These are phyloP conservation scores for Articulospora tetracladia DNA, from an alignment of 495 filamentous ascomycete genomes.

Conservation along the genomic window DNA sequence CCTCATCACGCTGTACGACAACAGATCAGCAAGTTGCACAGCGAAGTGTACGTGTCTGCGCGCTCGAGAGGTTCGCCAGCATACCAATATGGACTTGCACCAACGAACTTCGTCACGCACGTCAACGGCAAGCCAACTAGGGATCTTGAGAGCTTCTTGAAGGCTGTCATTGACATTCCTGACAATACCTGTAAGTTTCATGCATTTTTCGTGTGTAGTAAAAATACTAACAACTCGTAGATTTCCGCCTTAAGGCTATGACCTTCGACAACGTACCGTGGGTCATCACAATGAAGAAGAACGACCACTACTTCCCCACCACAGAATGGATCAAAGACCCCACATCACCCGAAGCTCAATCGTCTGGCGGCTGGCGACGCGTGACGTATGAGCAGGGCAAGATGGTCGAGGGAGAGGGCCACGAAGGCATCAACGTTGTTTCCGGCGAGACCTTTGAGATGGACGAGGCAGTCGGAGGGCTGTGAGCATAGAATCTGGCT, in stretches of 20 bases:
- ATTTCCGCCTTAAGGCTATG: conserved; percentile 90
- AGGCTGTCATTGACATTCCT: conserved; percentile 76
- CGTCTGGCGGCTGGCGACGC: conserved; percentile 62
- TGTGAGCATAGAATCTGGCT: too few species aligned
- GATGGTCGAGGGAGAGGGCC: conserved; percentile 42
- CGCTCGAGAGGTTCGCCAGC: conserved; percentile 80
- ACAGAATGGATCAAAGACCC: conserved; percentile 79
- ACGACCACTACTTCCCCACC: conserved; percentile 96
- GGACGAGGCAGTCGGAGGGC: conserved; percentile 14
- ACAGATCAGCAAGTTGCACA: conserved; percentile 94
- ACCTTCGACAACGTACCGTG: conserved; percentile 98
- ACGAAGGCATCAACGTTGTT: conserved; percentile 24
- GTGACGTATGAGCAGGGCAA: conserved; percentile 65
- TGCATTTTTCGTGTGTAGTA: not conserved
- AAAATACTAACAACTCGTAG: conserved; percentile 30
- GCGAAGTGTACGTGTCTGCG: conserved; percentile 93
- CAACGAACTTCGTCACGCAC: conserved; percentile 95
- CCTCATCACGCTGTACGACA: conserved; percentile 96
- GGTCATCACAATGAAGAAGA: conserved; percentile 99
- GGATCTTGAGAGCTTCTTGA: conserved; percentile 74
- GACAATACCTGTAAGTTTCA: conserved; percentile 77
- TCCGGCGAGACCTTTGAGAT: conserved; percentile 20
- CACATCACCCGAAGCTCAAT: conserved; percentile 18
- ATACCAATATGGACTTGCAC: conserved; percentile 88
- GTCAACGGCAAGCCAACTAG: conserved; percentile 85